Evolutionary conservation across 1,284 basidiomycete genomes (phyloP).

Genomic region (Cutaneotrichosporon cyanovorans): DNA sequence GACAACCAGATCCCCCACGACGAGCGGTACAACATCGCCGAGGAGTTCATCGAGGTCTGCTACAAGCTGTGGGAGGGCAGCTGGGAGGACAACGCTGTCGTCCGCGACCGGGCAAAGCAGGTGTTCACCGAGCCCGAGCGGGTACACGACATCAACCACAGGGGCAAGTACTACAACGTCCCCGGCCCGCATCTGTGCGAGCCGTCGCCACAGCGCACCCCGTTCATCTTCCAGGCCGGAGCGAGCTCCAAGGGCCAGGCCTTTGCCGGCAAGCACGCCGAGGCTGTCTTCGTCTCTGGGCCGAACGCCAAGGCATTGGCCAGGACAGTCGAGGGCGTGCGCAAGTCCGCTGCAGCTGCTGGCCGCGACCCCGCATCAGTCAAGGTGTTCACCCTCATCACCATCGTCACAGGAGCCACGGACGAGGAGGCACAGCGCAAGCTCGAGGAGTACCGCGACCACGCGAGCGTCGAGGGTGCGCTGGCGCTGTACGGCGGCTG

Average conservation of each 20-base stretch:
- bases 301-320: conserved; percentile 8
- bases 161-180: conserved; percentile 35
- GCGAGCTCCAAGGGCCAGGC: conserved; percentile 33
- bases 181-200: conserved; percentile 40
- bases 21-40: conserved; percentile 23
- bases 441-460: conserved; percentile 25
- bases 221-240: conserved; percentile 42
- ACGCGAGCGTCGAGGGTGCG: conserved; percentile 33
- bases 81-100: conserved; percentile 41
- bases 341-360: conserved; percentile 20
- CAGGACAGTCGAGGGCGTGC: conserved; percentile 1
- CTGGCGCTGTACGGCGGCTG: conserved; percentile 38
- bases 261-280: conserved; percentile 40
- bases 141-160: conserved; percentile 38
- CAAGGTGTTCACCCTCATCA: conserved; percentile 35
- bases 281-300: conserved; percentile 37
- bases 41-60: conserved; percentile 21
- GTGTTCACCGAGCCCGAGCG: conserved; percentile 31
- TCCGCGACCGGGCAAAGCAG: conserved; percentile 20
- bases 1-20: conserved; percentile 20
- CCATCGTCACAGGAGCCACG: conserved; percentile 20
- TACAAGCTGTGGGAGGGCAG: conserved; percentile 45
- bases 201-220: conserved; percentile 37
- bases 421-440: conserved; percentile 36
- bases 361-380: conserved; percentile 32